Percentiles rank a stretch among this genome's conserved stretches.
Conservation (phyloP, 2,329 filamentous ascomycete genomes). For the Colletotrichum euphorbiae region DNA sequence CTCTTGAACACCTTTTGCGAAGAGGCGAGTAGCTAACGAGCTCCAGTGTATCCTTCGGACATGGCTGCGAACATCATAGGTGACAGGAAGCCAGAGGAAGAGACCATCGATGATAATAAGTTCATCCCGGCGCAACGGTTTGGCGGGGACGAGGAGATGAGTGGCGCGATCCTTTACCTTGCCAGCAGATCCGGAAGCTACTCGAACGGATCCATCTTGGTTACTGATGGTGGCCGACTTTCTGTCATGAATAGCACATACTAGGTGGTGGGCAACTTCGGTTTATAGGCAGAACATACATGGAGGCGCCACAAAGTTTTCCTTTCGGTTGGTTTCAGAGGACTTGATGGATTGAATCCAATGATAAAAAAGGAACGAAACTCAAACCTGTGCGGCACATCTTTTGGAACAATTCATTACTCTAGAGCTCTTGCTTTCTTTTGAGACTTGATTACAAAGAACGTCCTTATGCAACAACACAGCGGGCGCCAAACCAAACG, state of each 20-base stretch:
- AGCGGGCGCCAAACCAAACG: no score
- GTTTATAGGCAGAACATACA: no score
- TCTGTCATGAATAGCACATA: conserved; percentile 52
- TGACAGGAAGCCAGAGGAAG: conserved; percentile 25
- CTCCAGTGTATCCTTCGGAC: conserved; percentile 27
- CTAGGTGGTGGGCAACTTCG: background rate
- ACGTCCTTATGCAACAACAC: no score
- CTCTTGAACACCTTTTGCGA: background rate
- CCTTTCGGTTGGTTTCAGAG: no score
- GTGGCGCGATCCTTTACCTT: conserved; percentile 73
- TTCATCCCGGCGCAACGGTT: conserved; percentile 67
- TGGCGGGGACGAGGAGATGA: conserved; percentile 69
- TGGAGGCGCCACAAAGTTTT: no score
- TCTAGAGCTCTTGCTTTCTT: no score
- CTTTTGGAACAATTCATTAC: no score
- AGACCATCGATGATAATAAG: conserved; percentile 26
- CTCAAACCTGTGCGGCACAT: no score
- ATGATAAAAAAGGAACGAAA: no score
- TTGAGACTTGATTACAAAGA: no score
- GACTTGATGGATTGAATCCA: no score
- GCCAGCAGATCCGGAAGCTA: conserved; percentile 73
- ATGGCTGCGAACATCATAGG: conserved; percentile 22
- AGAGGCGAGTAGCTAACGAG: background rate
- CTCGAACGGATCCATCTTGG: conserved; percentile 71
- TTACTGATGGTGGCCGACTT: conserved; percentile 73